Percentiles rank a stretch among this genome's conserved stretches.
phyloP scores from a whole-genome alignment of 73 alveolate genomes.

The Blepharisma stoltei region DNA sequence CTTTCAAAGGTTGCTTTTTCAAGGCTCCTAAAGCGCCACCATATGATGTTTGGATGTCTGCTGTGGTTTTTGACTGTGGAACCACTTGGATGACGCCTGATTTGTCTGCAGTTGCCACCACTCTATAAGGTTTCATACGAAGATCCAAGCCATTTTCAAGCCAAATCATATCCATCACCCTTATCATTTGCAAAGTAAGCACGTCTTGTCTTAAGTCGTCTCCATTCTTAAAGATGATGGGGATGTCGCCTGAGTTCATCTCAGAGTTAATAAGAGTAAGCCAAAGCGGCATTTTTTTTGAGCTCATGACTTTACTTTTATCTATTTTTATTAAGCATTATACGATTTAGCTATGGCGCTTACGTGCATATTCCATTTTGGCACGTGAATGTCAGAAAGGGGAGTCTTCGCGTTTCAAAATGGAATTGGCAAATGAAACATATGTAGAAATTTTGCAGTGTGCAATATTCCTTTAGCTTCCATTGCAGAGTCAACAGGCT shows the following conservation, averaged over 20 bases:
- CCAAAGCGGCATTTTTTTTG: conserved; percentile 69
- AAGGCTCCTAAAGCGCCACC: conserved; percentile 63
- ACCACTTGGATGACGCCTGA: conserved; percentile 97
- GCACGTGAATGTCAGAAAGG: no score
- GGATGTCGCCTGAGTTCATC: conserved; percentile 18
- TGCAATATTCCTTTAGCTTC: conserved; percentile 18
- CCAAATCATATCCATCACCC: conserved; percentile 96
- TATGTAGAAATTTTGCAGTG: no score
- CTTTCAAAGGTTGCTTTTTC: conserved; percentile 45
- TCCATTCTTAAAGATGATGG: conserved; percentile 56
- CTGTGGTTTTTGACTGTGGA: conserved; percentile 49
- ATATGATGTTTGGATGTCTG: conserved; percentile 38
- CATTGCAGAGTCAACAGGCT: conserved; percentile 1
- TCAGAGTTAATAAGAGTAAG: conserved; percentile 57
- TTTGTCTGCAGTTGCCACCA: conserved; percentile 89
- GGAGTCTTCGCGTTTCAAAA: no score
- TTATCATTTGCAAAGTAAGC: conserved; percentile 81
- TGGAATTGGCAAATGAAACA: no score
- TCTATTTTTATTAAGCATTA: conserved; percentile 41
- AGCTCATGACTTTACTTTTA: conserved; percentile 66
- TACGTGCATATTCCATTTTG: no score
- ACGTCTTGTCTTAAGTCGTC: conserved; percentile 97
- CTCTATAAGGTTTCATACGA: conserved; percentile 91
- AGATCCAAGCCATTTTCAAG: conserved; percentile 83
- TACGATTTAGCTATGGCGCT: not conserved